Evolutionary conservation across 129 eudicot genomes (phyloP), one percentile per base, ranked within the genome.

Genomic region (Chrysanthemum makinoi): DNA sequence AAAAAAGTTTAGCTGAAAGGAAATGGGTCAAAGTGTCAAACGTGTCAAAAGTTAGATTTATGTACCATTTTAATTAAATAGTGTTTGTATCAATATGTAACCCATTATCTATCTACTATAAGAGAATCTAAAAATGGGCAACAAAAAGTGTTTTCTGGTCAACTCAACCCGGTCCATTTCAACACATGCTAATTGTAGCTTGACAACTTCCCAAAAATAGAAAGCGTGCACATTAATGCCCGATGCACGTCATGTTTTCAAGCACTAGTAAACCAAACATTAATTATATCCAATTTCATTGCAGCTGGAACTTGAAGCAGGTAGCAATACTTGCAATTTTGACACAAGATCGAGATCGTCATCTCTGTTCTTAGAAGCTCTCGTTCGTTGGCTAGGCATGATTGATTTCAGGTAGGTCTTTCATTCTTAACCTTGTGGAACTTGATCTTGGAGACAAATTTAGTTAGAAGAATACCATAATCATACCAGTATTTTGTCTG

Each of bases 341-440:
- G 63, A 77, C 65, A 88, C 61, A 28, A 85, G 95, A n/a, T 81
- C 76, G 62, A 88, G 75, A 77, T 88, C 88, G 17, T 81, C 80
- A 28, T 80, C 82, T 6, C 66, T 76, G 59, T 75, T 75, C 43
- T 60, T 73, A 16, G 83, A 57, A 77, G 62, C 60, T 56, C 74
- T 48, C 18, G 66, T 71, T 72, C 86, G 72, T 72, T 86, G 68
- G 72, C 52, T 75, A 70, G 89, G 82, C 94, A 87, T 87, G 59
- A 19, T 65, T 61, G 30, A 62, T 51, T 16, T 57, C 10, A 46
- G 28, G 50, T 75, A 24, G 63, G 44, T 35, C 65, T 72, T 49
- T 22, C 49, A 62, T 30, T 74, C 51, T 47, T 11, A 17, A 11
- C 46, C 3, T 75, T 73, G 46, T 39, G 46, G 54, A 33, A 33